phyloP scores from a whole-genome alignment of 2,329 filamentous ascomycete genomes.

The Immersiporthe knoxdaviesiana region DNA sequence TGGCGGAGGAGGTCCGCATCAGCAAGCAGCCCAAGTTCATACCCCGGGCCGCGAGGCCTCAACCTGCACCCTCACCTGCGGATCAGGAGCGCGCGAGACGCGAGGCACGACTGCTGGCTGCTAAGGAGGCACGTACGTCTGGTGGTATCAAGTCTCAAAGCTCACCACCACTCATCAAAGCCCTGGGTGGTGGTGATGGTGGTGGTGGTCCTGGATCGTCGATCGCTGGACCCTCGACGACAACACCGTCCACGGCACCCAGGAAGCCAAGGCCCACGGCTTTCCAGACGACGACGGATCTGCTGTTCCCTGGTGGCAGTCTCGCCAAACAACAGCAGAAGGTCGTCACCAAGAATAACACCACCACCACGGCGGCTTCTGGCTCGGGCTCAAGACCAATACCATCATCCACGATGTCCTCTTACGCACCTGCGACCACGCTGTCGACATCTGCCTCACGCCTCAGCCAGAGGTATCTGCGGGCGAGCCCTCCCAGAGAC shows the following conservation, averaged over 20 bases:
- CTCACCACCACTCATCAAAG: no score
- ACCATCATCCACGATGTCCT: neutral
- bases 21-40: constrained; percentile 44
- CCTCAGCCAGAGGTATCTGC: neutral
- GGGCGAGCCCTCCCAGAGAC: neutral
- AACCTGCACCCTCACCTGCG: neutral
- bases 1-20: constrained; percentile 50
- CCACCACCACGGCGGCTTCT: neutral
- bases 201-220: neutral
- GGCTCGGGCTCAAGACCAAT: neutral
- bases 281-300: neutral
- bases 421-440: neutral
- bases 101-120: constrained; percentile 22
- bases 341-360: constrained; percentile 13
- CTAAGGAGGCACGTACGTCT: constrained; percentile 23
- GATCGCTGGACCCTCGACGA: neutral
- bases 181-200: neutral
- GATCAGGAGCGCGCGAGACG: constrained; percentile 24
- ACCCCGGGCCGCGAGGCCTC: constrained; percentile 10
- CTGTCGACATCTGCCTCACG: neutral
- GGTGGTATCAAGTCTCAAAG: constrained; percentile 1
- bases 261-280: constrained; percentile 6
- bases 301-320: neutral
- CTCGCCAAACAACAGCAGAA: constrained; percentile 10
- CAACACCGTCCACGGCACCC: neutral